Conservation (phyloP, 306 rosid genomes). For the Rubus idaeus region DNA sequence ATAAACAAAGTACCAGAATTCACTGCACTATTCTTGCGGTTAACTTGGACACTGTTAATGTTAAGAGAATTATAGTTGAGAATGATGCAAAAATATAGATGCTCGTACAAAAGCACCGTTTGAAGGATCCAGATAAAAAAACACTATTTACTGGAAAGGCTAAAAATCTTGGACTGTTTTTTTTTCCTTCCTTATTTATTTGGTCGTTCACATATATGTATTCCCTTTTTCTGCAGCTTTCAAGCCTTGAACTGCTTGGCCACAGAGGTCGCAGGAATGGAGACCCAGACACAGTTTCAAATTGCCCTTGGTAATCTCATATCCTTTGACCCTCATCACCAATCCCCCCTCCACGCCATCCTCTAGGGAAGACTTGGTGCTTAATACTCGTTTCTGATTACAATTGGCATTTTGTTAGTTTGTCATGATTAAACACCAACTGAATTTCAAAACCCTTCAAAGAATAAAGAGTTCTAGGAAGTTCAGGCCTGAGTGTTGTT, state of each 20-base stretch:
- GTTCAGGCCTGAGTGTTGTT: constrained; percentile 28
- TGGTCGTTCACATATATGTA: background rate
- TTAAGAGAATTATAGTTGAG: background rate
- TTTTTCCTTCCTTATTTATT: background rate
- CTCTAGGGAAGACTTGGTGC: constrained; percentile 28
- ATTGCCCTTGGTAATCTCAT: constrained; percentile 68
- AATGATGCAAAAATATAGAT: background rate
- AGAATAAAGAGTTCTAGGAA: constrained; percentile 13
- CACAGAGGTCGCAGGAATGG: constrained; percentile 7
- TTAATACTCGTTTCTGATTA: background rate
- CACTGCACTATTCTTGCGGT: background rate
- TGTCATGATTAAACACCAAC: constrained; percentile 4
- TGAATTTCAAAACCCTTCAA: constrained; percentile 3
- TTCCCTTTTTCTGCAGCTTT: constrained; percentile 4
- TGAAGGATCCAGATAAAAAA: background rate
- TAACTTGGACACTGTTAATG: background rate
- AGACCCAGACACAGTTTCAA: constrained; percentile 33
- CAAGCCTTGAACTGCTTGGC: background rate
- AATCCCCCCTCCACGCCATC: constrained; percentile 44
- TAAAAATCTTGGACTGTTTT: background rate
- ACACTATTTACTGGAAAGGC: background rate
- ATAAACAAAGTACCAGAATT: background rate
- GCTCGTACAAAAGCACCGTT: background rate
- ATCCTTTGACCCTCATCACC: constrained; percentile 55
- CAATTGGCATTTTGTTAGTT: background rate